These are phyloP conservation scores for Penicillium coffeae DNA, from an alignment of 495 filamentous ascomycete genomes.

Conservation along the genomic window DNA sequence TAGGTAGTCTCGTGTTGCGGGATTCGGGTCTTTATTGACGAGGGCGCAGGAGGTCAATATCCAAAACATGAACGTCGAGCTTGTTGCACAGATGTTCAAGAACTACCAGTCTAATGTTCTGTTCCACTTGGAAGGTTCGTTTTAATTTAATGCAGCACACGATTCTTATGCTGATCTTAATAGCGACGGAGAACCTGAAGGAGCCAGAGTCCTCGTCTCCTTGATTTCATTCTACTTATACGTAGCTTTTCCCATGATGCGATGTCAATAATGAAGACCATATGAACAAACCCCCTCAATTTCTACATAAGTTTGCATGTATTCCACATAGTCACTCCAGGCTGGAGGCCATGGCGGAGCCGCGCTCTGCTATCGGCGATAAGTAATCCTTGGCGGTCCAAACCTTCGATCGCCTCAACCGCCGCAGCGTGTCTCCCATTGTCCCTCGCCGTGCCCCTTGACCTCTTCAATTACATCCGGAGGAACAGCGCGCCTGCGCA, in stretches of 20 bases:
- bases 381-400: constrained; percentile 14
- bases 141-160: constrained; percentile 1
- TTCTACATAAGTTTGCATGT: no score
- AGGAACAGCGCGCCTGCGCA: background rate
- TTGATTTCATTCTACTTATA: constrained; percentile 12
- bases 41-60: constrained; percentile 82
- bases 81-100: constrained; percentile 99
- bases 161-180: background rate
- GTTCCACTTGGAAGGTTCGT: constrained; percentile 90
- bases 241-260: constrained; percentile 3
- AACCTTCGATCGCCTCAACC: constrained; percentile 2
- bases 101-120: constrained; percentile 98
- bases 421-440: background rate
- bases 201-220: constrained; percentile 59
- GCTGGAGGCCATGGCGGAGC: no score
- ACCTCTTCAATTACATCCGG: no score
- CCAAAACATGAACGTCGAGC: constrained; percentile 96
- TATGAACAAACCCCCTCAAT: background rate
- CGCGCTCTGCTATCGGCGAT: no score
- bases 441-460: background rate
- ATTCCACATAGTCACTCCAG: no score
- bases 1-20: constrained; percentile 24
- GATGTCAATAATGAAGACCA: constrained; percentile 1
- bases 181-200: constrained; percentile 82
- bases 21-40: background rate